These are phyloP conservation scores for Euphorbia tirucalli DNA, from an alignment of 345 rosid species.

Conservation along the genomic window DNA sequence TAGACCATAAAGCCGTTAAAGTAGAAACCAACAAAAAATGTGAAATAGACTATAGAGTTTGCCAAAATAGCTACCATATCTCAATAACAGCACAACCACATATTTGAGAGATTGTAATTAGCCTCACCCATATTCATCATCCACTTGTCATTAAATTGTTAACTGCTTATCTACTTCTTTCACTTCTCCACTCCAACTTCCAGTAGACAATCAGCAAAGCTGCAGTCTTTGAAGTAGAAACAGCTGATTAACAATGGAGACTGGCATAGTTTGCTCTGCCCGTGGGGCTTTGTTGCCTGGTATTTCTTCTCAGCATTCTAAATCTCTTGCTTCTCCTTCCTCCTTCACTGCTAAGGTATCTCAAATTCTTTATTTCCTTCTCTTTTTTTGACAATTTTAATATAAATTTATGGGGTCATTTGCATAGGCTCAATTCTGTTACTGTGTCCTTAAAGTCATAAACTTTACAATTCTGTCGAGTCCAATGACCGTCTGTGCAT, in stretches of 20 bases:
- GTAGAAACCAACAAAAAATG: not conserved
- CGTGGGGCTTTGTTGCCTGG: constrained; percentile 61
- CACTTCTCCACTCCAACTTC: too few relatives aligned
- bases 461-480: too few relatives aligned
- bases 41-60: too few relatives aligned
- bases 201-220: not conserved
- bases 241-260: constrained; percentile 48
- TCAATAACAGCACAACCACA: constrained; percentile 39
- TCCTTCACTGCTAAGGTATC: constrained; percentile 68
- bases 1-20: not conserved
- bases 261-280: constrained; percentile 57
- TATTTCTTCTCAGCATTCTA: constrained; percentile 68
- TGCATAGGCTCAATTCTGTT: too few relatives aligned
- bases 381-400: too few relatives aligned
- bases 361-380: not conserved
- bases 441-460: too few relatives aligned
- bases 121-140: constrained; percentile 19
- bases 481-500: too few relatives aligned
- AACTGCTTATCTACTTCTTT: constrained; percentile 45
- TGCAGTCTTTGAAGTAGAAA: constrained; percentile 7
- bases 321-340: constrained; percentile 54
- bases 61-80: constrained; percentile 28
- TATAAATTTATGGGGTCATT: too few relatives aligned
- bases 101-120: constrained; percentile 36
- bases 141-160: constrained; percentile 38